Evolutionary conservation across 352 stramenopile species (phyloP).

Genomic region (Phytopythium delawarense): DNA sequence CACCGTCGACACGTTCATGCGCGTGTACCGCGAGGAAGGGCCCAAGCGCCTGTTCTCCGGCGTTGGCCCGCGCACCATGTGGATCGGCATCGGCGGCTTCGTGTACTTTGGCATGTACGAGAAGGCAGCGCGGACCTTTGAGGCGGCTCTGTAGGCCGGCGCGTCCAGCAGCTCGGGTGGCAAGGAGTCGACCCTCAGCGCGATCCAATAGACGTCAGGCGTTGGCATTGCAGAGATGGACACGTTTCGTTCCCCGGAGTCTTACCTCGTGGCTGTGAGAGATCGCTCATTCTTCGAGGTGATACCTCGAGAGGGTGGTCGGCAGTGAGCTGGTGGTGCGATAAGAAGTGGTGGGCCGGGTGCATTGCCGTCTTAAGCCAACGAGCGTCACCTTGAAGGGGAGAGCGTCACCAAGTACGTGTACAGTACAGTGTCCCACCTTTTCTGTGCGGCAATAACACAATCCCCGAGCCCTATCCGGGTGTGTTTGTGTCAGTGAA

Average conservation of each 20-base stretch:
- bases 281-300: background rate
- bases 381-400: background rate
- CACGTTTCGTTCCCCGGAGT: background rate
- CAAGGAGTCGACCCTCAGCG: background rate
- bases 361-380: background rate
- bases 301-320: background rate
- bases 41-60: constrained; percentile 91
- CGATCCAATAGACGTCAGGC: background rate
- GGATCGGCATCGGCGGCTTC: constrained; percentile 99
- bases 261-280: background rate
- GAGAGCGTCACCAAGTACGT: background rate
- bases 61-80: constrained; percentile 96
- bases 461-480: constrained; percentile 11
- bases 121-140: constrained; percentile 76
- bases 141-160: constrained; percentile 37
- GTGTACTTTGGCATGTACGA: constrained; percentile 99
- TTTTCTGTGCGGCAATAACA: background rate
- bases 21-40: constrained; percentile 92
- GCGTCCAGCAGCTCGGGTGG: background rate
- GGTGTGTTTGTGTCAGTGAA: constrained; percentile 12
- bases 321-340: background rate
- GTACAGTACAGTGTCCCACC: background rate
- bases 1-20: constrained; percentile 87
- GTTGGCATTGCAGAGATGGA: background rate
- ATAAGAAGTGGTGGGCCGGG: too few species aligned